phyloP scores from a whole-genome alignment of 2,329 filamentous ascomycete species.

The Basipetospora chlamydospora region DNA sequence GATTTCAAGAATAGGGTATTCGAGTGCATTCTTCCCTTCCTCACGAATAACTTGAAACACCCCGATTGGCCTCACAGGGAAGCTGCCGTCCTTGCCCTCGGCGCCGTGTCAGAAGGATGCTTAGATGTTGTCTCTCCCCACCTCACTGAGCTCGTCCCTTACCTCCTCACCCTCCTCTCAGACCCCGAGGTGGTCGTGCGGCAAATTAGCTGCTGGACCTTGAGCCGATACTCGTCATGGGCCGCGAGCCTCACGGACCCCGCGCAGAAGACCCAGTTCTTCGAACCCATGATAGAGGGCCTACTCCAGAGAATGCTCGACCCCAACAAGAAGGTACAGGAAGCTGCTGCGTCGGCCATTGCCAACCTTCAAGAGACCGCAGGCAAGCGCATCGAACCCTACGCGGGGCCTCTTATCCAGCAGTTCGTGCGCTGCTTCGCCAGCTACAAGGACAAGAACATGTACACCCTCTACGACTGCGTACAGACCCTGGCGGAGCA shows the following conservation, averaged over 20 bases:
- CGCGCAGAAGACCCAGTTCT: slow-evolving; percentile 58
- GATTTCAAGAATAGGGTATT: slow-evolving; percentile 85
- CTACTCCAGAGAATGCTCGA: slow-evolving; percentile 92
- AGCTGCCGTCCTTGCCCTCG: slow-evolving; percentile 83
- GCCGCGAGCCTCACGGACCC: slow-evolving; percentile 60
- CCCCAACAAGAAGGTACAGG: slow-evolving; percentile 93
- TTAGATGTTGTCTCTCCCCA: slow-evolving; percentile 82
- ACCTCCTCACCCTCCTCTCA: slow-evolving; percentile 71
- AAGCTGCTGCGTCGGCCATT: slow-evolving; percentile 90
- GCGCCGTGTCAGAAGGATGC: slow-evolving; percentile 89
- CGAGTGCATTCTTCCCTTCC: slow-evolving; percentile 78
- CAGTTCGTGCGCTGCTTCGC: slow-evolving; percentile 88
- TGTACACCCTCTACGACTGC: slow-evolving; percentile 97
- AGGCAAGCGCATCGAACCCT: slow-evolving; percentile 64
- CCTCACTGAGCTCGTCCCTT: slow-evolving; percentile 78
- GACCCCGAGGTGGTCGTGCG: slow-evolving; percentile 82
- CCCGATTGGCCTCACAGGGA: slow-evolving; percentile 84
- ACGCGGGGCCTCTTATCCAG: slow-evolving; percentile 76
- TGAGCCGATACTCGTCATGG: slow-evolving; percentile 88
- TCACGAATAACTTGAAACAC: slow-evolving; percentile 80
- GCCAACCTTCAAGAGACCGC: slow-evolving; percentile 92
- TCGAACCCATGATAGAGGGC: slow-evolving; percentile 94
- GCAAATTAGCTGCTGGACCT: slow-evolving; percentile 95
- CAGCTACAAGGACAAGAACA: slow-evolving; percentile 97
- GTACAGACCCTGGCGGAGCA: slow-evolving; percentile 93